Evolutionary conservation across 225 moss, liverwort and hornwort species (phyloP), one percentile per base, ranked within the genome.

Genomic region (Straminergon stramineum): DNA sequence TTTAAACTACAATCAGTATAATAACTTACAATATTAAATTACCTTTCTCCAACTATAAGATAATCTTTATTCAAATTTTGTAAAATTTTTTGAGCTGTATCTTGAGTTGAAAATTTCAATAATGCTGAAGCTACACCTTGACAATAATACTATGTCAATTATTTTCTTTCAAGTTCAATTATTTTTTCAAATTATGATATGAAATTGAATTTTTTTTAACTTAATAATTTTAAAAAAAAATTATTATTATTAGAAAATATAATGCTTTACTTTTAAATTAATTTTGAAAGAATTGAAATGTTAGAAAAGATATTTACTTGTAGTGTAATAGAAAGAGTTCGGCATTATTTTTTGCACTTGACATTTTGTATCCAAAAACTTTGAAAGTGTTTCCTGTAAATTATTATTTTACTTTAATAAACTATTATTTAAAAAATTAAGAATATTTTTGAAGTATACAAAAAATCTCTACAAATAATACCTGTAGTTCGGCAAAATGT

Each of bases 11-110:
- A 0, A 70, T 15, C 6, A 32, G 7, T 27, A 0, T 35, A 21
- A 39, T 13, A 20, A 56, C 2, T 17, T 35, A 7, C 13, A 43
- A 1, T 41, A 2, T 21, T 60, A 41, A 51, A 84, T 92, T 75
- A 94, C 94, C 94, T 92, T 39, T 92, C 85, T 45, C 89, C 91
- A 76, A 94, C 14, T 23, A 91, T 15, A 37, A 91, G 30, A 68
- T 30, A 87, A 26, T 73, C 79, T 41, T 85, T 82, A 39, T 35
- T 43, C 24, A 92, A 11, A 16, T 16, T 67, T 73, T 82, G 85
- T 32, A 94, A 78, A 68, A 87, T 48, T 85, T 79, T 90, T 61
- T 92, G 62, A 73, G 94, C 91, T 48, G 18, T 56, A 69, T 53
- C 80, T 17, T 90, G 14, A 73, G 61, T 81, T 30, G 64, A 52